These are phyloP conservation scores for Sugiyamaella japonica DNA, from an alignment of 1,139 yeast species.

Conservation along the genomic window DNA sequence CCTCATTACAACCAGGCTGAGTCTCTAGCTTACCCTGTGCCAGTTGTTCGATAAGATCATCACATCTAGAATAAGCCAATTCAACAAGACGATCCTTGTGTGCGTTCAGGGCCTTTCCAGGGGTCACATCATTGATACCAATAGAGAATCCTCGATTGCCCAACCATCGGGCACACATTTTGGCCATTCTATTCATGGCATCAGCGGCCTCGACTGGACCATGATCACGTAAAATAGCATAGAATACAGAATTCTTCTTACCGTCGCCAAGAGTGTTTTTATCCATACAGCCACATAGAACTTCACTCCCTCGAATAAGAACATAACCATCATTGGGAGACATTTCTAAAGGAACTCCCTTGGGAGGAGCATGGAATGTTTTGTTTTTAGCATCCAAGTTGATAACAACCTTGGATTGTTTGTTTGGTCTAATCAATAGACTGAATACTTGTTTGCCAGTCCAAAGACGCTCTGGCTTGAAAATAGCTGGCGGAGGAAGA, in stretches of 20 bases:
- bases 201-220: constrained; percentile 94
- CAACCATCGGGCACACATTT: constrained; percentile 88
- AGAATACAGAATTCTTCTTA: constrained; percentile 94
- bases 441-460: constrained; percentile 97
- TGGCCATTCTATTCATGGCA: constrained; percentile 99
- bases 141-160: constrained; percentile 97
- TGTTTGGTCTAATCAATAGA: constrained; percentile 80
- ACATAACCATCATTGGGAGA: constrained; percentile 97
- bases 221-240: constrained; percentile 89
- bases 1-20: constrained; percentile 99
- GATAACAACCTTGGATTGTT: constrained; percentile 70
- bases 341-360: constrained; percentile 81
- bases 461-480: constrained; percentile 89
- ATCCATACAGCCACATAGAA: constrained; percentile 95
- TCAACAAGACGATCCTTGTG: constrained; percentile 90
- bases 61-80: constrained; percentile 87
- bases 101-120: constrained; percentile 71
- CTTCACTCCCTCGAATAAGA: constrained; percentile 82
- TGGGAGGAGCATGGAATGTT: constrained; percentile 74
- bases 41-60: constrained; percentile 77
- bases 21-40: constrained; percentile 90
- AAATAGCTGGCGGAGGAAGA: constrained; percentile 90
- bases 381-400: constrained; percentile 94
- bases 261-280: constrained; percentile 97
- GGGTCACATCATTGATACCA: constrained; percentile 97